Percentiles rank a stretch among this genome's conserved stretches.
These are phyloP conservation scores for Thuidium tamariscinum DNA, from an alignment of 225 moss, liverwort and hornwort species.

Conservation along the genomic window DNA sequence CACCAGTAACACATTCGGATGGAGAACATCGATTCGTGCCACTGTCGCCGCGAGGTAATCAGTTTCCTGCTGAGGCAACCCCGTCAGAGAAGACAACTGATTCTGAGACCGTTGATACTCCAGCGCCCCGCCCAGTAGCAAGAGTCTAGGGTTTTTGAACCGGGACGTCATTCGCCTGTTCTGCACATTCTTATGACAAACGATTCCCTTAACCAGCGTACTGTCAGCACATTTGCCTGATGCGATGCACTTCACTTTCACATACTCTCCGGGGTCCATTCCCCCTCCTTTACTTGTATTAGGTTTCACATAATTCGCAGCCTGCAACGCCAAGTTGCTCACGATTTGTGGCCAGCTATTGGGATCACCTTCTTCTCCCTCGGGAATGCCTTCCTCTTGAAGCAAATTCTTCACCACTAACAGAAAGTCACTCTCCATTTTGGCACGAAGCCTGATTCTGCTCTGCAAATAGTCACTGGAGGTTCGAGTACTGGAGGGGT, in stretches of 20 bases:
- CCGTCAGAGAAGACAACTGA: constrained; percentile 71
- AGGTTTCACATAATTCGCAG: constrained; percentile 78
- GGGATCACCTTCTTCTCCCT: constrained; percentile 53
- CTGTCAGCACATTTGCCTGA: constrained; percentile 72
- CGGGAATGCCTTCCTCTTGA: constrained; percentile 40
- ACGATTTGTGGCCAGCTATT: constrained; percentile 83
- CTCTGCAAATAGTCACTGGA: constrained; percentile 38
- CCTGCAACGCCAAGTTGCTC: constrained; percentile 60
- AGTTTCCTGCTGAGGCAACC: constrained; percentile 80
- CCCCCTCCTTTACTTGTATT: constrained; percentile 62
- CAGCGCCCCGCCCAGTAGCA: constrained; percentile 76
- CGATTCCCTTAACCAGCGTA: constrained; percentile 72
- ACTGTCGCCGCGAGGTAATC: constrained; percentile 72
- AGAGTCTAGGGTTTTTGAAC: constrained; percentile 55
- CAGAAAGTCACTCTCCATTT: constrained; percentile 58
- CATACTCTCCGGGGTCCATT: constrained; percentile 80
- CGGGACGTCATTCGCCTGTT: constrained; percentile 69
- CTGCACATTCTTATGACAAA: constrained; percentile 79
- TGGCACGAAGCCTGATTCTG: constrained; percentile 42
- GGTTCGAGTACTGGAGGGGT: constrained; percentile 41
- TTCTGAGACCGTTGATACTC: constrained; percentile 78
- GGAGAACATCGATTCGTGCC: constrained; percentile 63
- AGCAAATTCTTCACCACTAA: constrained; percentile 63
- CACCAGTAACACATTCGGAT: constrained; percentile 86
- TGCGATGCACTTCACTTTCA: constrained; percentile 91